Base-by-base conservation (phyloP, 257 asterid species). In the Jasminum sambac region DNA sequence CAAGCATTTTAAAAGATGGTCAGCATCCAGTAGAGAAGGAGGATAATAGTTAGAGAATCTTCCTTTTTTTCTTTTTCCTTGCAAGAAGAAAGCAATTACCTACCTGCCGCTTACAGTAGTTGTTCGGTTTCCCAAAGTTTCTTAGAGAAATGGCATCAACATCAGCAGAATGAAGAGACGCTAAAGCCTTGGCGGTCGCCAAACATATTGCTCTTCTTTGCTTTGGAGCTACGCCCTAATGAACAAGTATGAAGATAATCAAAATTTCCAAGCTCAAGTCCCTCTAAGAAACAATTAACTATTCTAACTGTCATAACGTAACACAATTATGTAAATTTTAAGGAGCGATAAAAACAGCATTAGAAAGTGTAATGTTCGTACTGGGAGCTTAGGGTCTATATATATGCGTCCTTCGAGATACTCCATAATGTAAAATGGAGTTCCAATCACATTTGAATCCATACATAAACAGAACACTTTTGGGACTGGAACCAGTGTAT, bases 351-450 rank as follows among this genome's bases (percentile, higher is more conserved):
- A 67, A 3, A n/a, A 73, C 21, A 67, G 43, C 42, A 37, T 30
- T 25, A 59, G 41, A 67, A 72, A 78, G 52, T 36, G 55, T 67
- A 34, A 69, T 64, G 41, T 41, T 43, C 83, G 6, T 91, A 94
- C 97, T 5, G 93, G 96, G 67, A 94, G 86, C 86, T 79, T 86
- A 16, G 99, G 97, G 72, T 94, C 87, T 14, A 91, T 59, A 74
- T 76, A 94, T 70, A 94, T 91, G 70, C 97, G 99, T 61, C 97
- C 99, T 84, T 94, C 97, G 34, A 94, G 76, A 78, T 85, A 94
- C 84, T 91, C 97, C 99, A 91, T 94, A 68, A 94, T 88, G 88
- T 94, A 94, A 81, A 94, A 94, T 30, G 98, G 91, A 52, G 97
- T 93, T 72, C 98, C 98, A 14, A 93, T 87, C 77, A 93, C 84